A percentile compares a stretch with the other conserved stretches of the same genome.
These are phyloP conservation scores for Backusella australiensis DNA, from an alignment of 192 early-diverging fungal genomes.

Conservation along the genomic window DNA sequence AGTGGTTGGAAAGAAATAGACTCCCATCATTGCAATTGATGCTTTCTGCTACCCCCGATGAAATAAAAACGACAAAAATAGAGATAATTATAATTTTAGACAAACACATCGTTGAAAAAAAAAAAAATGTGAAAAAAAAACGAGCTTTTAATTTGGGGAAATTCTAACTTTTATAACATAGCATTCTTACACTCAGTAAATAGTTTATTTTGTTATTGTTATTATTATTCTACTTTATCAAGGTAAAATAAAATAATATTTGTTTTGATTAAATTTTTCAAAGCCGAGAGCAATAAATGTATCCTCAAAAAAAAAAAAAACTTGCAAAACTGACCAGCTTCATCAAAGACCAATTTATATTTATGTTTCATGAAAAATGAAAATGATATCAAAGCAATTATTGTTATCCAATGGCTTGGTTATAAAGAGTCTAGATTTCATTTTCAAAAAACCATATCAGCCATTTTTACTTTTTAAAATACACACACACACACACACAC, in stretches of 20 bases:
- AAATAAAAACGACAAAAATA: constrained; percentile 4
- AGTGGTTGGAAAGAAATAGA: background rate
- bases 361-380: background rate
- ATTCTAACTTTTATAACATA: background rate
- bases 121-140: background rate
- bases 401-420: background rate
- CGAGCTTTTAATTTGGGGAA: background rate
- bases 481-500: no score
- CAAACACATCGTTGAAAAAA: background rate
- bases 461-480: background rate
- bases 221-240: background rate
- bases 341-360: no score
- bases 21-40: constrained; percentile 2
- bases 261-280: background rate
- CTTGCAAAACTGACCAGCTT: no score
- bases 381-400: background rate
- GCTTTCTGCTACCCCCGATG: background rate
- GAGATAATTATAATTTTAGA: background rate
- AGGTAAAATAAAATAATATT: background rate
- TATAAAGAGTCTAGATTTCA: background rate
- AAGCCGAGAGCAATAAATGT: background rate
- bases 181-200: background rate
- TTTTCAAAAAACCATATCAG: background rate
- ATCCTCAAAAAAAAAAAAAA: no score
- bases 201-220: background rate